These are phyloP conservation scores for Phragmites australis DNA, from an alignment of 176 grass and related monocot genomes.

Conservation along the genomic window DNA sequence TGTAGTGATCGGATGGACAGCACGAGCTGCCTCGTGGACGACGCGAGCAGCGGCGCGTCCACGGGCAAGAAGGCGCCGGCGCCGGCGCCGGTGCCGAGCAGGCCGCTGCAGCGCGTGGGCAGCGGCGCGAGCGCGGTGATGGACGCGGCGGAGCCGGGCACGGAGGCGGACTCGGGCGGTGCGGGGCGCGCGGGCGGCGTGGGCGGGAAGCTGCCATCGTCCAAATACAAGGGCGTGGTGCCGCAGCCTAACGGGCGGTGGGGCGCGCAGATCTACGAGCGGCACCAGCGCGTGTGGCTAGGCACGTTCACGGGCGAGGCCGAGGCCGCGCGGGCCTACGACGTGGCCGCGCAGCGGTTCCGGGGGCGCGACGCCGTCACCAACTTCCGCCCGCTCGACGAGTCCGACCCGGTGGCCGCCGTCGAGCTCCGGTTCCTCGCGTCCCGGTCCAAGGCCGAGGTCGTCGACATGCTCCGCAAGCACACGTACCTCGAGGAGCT, in stretches of 20 bases:
- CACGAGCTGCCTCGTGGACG: slow-evolving; percentile 54
- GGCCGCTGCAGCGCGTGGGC: slow-evolving; percentile 50
- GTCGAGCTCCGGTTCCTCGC: slow-evolving; percentile 74
- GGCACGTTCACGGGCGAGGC: slow-evolving; percentile 86
- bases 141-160: slow-evolving; percentile 50
- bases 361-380: slow-evolving; percentile 90
- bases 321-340: slow-evolving; percentile 74
- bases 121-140: slow-evolving; percentile 57
- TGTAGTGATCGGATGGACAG: slow-evolving; percentile 51
- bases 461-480: slow-evolving; percentile 95
- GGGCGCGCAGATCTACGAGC: slow-evolving; percentile 99
- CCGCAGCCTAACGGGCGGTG: slow-evolving; percentile 97
- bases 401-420: slow-evolving; percentile 41
- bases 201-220: slow-evolving; percentile 62
- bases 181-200: not conserved
- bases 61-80: slow-evolving; percentile 51
- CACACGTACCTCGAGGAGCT: slow-evolving; percentile 92
- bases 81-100: not conserved
- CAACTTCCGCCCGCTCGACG: slow-evolving; percentile 74
- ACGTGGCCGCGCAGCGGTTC: slow-evolving; percentile 89
- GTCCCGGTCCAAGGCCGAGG: slow-evolving; percentile 69
- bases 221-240: slow-evolving; percentile 92
- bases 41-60: slow-evolving; percentile 56
- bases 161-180: slow-evolving; percentile 43
- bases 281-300: slow-evolving; percentile 97